phyloP scores from a whole-genome alignment of 2,329 filamentous ascomycete species.

The Aspergillus clavatus region DNA sequence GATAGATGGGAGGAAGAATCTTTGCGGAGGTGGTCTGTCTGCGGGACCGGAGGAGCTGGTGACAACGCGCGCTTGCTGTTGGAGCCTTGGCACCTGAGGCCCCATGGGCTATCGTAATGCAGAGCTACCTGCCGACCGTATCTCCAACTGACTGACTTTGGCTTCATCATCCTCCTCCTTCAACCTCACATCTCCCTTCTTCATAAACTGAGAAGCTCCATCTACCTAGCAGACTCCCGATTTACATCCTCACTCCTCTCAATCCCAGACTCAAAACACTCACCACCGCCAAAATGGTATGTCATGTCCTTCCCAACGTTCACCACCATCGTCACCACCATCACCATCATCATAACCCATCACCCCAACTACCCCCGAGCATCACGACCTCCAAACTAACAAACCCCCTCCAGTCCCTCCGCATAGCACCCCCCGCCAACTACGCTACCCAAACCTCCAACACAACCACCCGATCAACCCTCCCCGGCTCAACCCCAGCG shows the following conservation, averaged over 20 bases:
- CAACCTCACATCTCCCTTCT: background rate
- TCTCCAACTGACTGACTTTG: background rate
- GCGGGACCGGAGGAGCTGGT: slow-evolving; percentile 32
- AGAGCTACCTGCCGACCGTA: slow-evolving; percentile 9
- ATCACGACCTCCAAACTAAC: too few relatives aligned
- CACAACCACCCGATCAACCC: slow-evolving; percentile 56
- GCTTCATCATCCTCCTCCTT: background rate
- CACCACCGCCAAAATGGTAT: slow-evolving; percentile 27
- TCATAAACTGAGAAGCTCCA: background rate
- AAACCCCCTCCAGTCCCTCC: slow-evolving; percentile 63
- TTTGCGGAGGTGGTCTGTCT: slow-evolving; percentile 26
- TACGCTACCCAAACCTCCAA: slow-evolving; percentile 65
- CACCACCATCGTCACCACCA: slow-evolving; percentile 7
- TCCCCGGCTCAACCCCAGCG: too few relatives aligned
- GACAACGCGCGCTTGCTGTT: slow-evolving; percentile 27
- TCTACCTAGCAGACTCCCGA: slow-evolving; percentile 10
- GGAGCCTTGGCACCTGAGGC: slow-evolving; percentile 16
- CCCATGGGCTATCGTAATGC: slow-evolving; percentile 6
- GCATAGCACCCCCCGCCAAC: slow-evolving; percentile 69
- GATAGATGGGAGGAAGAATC: too few relatives aligned
- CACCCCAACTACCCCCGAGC: background rate
- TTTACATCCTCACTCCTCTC: slow-evolving; percentile 15
- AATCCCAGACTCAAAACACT: background rate
- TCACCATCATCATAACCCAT: slow-evolving; percentile 1
- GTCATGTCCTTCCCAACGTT: slow-evolving; percentile 15